A percentile compares a stretch with the other conserved stretches of the same genome.
phyloP scores from a whole-genome alignment of 331 rosid genomes.

The Acacia concinna region DNA sequence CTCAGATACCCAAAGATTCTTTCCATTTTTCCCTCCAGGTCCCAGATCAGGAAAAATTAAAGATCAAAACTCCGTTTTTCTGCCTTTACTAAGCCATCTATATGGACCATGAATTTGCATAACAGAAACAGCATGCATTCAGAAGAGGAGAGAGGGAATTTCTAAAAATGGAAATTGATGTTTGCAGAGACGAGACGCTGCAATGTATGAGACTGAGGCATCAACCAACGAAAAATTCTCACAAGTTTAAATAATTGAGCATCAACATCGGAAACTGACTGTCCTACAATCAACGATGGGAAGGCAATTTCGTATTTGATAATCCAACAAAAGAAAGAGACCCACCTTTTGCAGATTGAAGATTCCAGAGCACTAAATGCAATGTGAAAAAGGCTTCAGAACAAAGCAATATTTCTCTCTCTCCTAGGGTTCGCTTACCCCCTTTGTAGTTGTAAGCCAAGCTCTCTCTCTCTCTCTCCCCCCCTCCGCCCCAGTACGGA shows the following conservation, averaged over 20 bases:
- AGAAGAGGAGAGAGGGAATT: not conserved
- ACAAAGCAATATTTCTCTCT: conserved; percentile 15
- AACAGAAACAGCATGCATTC: conserved; percentile 9
- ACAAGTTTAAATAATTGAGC: conserved; percentile 13
- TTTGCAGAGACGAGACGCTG: conserved; percentile 6
- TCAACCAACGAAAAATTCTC: not conserved
- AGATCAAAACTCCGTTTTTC: conserved; percentile 5
- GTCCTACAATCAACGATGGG: conserved; percentile 16
- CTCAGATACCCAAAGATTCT: not conserved
- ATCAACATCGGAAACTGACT: not conserved
- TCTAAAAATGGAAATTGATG: not conserved
- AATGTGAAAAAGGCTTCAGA: conserved; percentile 34
- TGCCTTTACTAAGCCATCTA: conserved; percentile 1
- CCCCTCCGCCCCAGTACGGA: conserved; percentile 22
- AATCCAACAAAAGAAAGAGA: conserved; percentile 24
- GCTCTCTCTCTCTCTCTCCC: conserved; percentile 37
- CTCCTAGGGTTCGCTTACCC: conserved; percentile 45
- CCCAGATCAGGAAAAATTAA: conserved; percentile 4
- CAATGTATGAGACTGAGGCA: conserved; percentile 26
- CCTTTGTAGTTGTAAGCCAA: not conserved
- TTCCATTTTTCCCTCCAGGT: not conserved
- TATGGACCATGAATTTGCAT: not conserved
- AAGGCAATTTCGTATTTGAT: conserved; percentile 24
- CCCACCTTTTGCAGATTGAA: conserved; percentile 37
- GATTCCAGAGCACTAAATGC: conserved; percentile 49